Evolutionary conservation across 305 asterid species (phyloP).

Genomic region (Lippia alba): DNA sequence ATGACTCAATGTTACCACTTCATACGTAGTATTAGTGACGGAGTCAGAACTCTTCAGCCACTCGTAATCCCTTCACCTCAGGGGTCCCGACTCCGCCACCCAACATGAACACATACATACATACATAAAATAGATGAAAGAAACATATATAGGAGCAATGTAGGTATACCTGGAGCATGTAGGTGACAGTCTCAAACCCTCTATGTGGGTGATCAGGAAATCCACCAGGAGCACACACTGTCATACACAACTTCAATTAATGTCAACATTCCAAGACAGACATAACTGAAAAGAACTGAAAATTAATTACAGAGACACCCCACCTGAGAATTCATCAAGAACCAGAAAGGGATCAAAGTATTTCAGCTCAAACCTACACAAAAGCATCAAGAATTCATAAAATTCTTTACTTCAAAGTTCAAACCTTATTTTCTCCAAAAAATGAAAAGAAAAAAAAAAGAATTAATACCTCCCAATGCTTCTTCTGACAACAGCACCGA

Average conservation of each 20-base stretch:
- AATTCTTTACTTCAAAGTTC: neutral
- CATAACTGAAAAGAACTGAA: neutral
- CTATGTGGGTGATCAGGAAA: slow-evolving; percentile 99
- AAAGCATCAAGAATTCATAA: neutral
- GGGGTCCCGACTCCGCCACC: no score
- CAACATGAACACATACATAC: no score
- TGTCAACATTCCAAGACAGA: neutral
- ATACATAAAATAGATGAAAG: neutral
- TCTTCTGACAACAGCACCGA: slow-evolving; percentile 86
- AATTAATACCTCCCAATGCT: slow-evolving; percentile 77
- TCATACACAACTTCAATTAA: neutral
- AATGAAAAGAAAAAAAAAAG: neutral
- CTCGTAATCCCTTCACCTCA: no score
- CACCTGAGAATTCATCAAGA: slow-evolving; percentile 89
- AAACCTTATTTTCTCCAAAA: slow-evolving; percentile 5
- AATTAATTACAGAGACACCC: slow-evolving; percentile 23
- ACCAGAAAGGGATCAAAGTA: slow-evolving; percentile 86
- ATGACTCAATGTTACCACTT: no score
- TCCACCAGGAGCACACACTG: slow-evolving; percentile 93
- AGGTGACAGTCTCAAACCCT: slow-evolving; percentile 95
- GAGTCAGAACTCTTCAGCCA: no score
- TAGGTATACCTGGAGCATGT: slow-evolving; percentile 48
- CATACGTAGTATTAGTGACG: no score
- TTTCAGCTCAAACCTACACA: slow-evolving; percentile 70
- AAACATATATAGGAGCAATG: neutral